Evolutionary conservation across 83 land plant genomes (phyloP).

Genomic region (Larix sibirica): DNA sequence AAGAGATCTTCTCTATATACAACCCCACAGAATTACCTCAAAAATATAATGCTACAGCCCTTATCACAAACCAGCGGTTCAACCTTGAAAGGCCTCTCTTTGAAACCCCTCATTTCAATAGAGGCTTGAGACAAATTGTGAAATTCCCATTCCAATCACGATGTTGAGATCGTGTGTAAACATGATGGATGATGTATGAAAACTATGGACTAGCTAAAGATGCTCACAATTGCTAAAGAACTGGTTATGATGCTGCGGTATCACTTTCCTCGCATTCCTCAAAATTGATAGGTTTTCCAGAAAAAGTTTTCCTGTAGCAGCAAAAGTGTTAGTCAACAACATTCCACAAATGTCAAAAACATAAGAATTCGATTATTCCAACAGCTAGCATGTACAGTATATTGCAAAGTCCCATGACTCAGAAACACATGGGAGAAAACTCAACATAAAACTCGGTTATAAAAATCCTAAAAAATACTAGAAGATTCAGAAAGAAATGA

Average conservation of each 20-base stretch:
- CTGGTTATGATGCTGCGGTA: background rate
- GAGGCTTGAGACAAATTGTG: background rate
- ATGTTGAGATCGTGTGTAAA: background rate
- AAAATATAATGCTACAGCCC: no score
- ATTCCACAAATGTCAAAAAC: background rate
- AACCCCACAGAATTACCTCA: background rate
- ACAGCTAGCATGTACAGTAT: no score
- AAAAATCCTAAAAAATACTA: no score
- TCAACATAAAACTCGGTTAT: no score
- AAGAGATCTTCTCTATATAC: conserved; percentile 13
- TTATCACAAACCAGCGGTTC: background rate
- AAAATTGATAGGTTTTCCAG: background rate
- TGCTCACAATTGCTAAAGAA: background rate
- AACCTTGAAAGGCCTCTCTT: background rate
- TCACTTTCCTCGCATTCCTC: conserved; percentile 13
- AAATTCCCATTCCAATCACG: no score
- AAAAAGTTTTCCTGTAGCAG: conserved; percentile 2
- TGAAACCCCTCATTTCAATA: conserved; percentile 7
- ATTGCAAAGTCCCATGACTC: no score
- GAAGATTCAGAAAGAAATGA: no score
- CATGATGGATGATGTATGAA: background rate
- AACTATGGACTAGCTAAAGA: background rate
- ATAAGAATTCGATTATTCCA: background rate
- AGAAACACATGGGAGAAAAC: no score
- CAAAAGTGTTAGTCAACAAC: background rate